Conservation (phyloP, 164 flowering plant species). For the Annona squamosa region DNA sequence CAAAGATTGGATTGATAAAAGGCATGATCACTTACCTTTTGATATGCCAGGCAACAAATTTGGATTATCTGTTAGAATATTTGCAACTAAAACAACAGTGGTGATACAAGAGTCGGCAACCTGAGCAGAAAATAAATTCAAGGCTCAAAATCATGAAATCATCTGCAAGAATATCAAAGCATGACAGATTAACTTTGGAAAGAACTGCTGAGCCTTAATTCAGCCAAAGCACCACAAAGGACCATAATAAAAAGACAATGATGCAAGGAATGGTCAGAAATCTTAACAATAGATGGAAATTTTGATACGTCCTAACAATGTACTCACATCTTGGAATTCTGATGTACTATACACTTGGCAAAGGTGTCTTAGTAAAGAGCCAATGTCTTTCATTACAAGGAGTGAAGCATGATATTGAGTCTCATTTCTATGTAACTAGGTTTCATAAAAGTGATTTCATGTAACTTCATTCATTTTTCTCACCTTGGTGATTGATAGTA, state of each 20-base stretch:
- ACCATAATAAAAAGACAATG: not conserved
- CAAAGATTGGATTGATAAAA: constrained; percentile 2
- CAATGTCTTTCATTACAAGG: not conserved
- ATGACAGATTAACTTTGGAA: not conserved
- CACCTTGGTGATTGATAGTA: no score
- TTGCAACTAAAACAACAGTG: constrained; percentile 71
- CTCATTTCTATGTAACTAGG: no score
- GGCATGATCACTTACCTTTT: constrained; percentile 38
- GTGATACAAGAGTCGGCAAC: constrained; percentile 68
- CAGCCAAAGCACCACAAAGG: not conserved
- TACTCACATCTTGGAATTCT: not conserved
- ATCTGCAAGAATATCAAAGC: not conserved
- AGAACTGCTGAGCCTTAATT: not conserved
- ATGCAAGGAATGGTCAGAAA: not conserved
- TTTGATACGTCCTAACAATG: not conserved
- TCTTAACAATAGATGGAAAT: not conserved
- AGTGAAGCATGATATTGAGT: no score
- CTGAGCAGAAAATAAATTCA: constrained; percentile 25
- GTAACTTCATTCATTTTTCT: no score
- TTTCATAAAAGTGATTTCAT: no score
- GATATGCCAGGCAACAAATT: constrained; percentile 48
- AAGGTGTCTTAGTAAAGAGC: not conserved
- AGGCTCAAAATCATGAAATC: not conserved
- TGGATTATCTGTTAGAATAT: constrained; percentile 58
- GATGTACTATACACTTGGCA: not conserved